Conservation (phyloP, 73 alveolate species). For the Symbiodinium natans region DNA sequence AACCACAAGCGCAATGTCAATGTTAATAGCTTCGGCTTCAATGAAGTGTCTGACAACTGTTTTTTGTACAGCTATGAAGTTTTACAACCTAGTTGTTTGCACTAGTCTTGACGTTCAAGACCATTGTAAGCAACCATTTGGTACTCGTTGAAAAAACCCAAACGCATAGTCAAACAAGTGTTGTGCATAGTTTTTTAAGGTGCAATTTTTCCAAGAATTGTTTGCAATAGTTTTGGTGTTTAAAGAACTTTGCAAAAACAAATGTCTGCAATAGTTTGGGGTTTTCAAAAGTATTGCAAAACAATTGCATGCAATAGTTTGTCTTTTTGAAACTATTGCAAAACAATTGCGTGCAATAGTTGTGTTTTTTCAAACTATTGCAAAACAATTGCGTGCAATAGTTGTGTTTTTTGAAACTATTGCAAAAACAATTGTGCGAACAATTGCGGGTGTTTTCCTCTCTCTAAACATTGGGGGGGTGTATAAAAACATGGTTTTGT, state of each 20-base stretch:
- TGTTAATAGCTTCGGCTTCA: no score
- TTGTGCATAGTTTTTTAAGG: neutral
- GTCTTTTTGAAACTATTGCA: no score
- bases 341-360: no score
- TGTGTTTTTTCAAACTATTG: neutral
- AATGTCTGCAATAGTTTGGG: neutral
- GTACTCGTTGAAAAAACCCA: neutral
- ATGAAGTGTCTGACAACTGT: no score
- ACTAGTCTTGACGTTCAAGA: neutral
- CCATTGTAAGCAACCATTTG: neutral
- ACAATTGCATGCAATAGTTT: neutral
- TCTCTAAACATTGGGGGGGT: neutral
- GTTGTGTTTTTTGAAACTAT: no score
- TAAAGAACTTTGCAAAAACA: neutral
- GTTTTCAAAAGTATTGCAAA: neutral
- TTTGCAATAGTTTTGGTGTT: neutral
- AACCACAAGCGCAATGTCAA: no score
- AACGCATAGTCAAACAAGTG: neutral
- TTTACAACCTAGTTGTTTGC: neutral
- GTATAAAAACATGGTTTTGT: neutral
- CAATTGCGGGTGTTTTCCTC: no score
- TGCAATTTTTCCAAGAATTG: neutral
- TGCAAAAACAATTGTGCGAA: no score
- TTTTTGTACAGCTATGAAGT: no score
- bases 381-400: neutral